phyloP scores from a whole-genome alignment of 257 asterid species.

The Asclepias syriaca region DNA sequence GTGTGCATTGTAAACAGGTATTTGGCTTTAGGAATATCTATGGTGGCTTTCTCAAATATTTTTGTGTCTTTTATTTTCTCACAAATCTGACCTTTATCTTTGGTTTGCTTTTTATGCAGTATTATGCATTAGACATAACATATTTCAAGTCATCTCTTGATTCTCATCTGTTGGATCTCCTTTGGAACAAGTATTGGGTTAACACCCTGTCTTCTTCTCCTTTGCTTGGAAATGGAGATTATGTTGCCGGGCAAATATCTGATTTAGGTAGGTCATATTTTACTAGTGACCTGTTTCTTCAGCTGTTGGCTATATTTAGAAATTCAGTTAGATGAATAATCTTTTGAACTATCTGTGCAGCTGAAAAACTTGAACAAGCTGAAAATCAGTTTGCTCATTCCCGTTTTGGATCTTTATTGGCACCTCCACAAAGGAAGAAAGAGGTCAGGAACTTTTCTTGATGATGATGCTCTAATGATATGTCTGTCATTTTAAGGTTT shows the following conservation, averaged over 20 bases:
- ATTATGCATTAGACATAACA: constrained; percentile 90
- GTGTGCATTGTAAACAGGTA: constrained; percentile 99
- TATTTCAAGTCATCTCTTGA: constrained; percentile 94
- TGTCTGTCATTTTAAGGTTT: not conserved
- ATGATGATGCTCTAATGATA: not conserved
- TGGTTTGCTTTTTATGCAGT: constrained; percentile 38
- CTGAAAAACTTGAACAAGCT: constrained; percentile 97
- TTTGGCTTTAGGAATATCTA: not conserved
- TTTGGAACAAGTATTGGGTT: constrained; percentile 98
- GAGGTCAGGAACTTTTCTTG: constrained; percentile 46
- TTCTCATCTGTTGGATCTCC: constrained; percentile 81
- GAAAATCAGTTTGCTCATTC: constrained; percentile 88
- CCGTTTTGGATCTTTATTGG: constrained; percentile 67
- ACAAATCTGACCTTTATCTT: not conserved
- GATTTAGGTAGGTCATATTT: constrained; percentile 61
- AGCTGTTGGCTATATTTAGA: not conserved
- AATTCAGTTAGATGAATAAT: not conserved
- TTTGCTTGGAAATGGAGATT: constrained; percentile 96
- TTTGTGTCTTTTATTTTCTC: not conserved
- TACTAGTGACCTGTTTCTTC: not conserved
- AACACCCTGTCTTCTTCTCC: constrained; percentile 98
- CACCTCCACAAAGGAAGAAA: constrained; percentile 77
- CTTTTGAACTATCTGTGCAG: constrained; percentile 33
- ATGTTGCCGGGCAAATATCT: constrained; percentile 95
- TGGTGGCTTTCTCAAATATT: not conserved